Evolutionary conservation across 1,284 basidiomycete genomes (phyloP).

Genomic region (Ceratobasidium sp.): DNA sequence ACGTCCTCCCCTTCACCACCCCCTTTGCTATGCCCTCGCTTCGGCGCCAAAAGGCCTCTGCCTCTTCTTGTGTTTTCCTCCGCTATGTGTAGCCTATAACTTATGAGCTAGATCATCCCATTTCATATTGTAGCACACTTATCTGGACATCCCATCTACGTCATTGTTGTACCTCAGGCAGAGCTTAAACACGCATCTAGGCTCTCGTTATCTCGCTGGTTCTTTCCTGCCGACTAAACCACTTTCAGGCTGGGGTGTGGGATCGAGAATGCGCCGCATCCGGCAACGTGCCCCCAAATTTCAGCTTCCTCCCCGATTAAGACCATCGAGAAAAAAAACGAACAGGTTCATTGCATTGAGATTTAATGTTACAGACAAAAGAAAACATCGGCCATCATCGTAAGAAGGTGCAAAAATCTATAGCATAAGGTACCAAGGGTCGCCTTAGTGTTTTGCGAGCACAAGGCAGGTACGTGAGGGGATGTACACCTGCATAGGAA

Average conservation of each 20-base stretch:
- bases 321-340: neutral
- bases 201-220: slow-evolving; percentile 13
- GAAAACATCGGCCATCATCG: slow-evolving; percentile 13
- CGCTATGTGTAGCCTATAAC: slow-evolving; percentile 37
- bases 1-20: neutral
- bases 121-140: slow-evolving; percentile 36
- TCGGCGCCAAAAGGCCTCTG: slow-evolving; percentile 15
- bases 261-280: neutral
- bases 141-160: slow-evolving; percentile 34
- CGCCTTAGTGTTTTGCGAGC: slow-evolving; percentile 23
- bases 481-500: slow-evolving; percentile 18
- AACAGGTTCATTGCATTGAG: slow-evolving; percentile 21
- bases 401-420: slow-evolving; percentile 6
- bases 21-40: slow-evolving; percentile 12
- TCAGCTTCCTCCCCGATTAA: slow-evolving; percentile 13
- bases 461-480: slow-evolving; percentile 38
- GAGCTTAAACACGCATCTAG: slow-evolving; percentile 26
- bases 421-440: slow-evolving; percentile 7
- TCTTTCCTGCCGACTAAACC: slow-evolving; percentile 4
- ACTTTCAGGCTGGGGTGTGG: slow-evolving; percentile 2
- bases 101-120: slow-evolving; percentile 40
- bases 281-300: slow-evolving; percentile 26
- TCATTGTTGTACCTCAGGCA: slow-evolving; percentile 21
- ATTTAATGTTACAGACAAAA: slow-evolving; percentile 14
- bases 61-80: slow-evolving; percentile 1